Evolutionary conservation across 225 moss, liverwort and hornwort genomes (phyloP), one percentile per base, ranked within the genome.

Genomic region (Marchantia paleacea): DNA sequence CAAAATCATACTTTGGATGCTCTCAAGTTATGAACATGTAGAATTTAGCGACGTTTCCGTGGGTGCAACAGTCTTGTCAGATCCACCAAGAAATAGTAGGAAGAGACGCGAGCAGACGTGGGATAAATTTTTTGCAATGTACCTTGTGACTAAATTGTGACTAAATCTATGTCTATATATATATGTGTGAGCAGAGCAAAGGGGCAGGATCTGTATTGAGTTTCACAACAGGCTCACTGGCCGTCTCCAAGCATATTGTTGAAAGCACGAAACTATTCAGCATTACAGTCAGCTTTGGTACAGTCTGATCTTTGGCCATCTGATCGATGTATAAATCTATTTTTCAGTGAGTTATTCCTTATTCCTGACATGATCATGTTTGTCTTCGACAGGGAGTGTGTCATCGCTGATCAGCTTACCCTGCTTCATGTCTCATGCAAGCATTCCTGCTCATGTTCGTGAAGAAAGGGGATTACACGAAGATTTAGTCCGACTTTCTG

Each of bases 371-470:
- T 50, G 25, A 67, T 4, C 20, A 3, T 60, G 58, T 8, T 39
- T 19, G 18, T 78, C 48, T 73, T 11, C 20, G 39, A 79, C 91
- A 96, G 94, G 92, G 75, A 93, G 94, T 77, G 94, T 91, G 76
- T 86, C 89, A 77, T 97, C 96, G 8, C 86, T 91, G 86, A 93
- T 94, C 77, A 97, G 94, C 82, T 81, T 97, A 60, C 96, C 94
- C 18, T 97, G 96, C 89, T 97, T 97, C 87, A 97, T 97, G 94
- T 94, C 96, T 78, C 96, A 97, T 63, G 94, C 93, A 74, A 94
- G 94, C 89, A 97, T 94, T 79, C 93, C 93, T 75, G 76, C 79
- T 29, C 90, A 92, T 55, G 86, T 94, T 78, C 92, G 93, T 53
- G 87, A 90, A 81, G 90, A 89, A 73, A 84, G 96, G 68, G 96